Conservation (phyloP, 148 eudicot species). For the Heliosperma pusillum region DNA sequence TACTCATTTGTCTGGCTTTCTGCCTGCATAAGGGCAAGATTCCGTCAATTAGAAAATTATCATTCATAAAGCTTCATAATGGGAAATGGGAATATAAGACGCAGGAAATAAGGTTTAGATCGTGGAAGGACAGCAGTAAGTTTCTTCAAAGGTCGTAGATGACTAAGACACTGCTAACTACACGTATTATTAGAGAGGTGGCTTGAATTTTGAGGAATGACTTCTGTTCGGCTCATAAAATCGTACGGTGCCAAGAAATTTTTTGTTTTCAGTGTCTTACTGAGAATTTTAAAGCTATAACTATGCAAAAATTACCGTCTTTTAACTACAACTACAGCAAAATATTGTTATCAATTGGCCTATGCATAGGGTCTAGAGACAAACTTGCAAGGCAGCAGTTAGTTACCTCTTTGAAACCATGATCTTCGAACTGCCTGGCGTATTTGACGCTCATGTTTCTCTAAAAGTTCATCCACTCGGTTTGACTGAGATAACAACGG, state of each 20-base stretch:
- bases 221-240: not conserved
- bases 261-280: not conserved
- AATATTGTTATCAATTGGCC: not conserved
- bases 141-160: not conserved
- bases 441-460: constrained; percentile 86
- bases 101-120: not conserved
- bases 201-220: not conserved
- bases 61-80: not conserved
- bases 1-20: constrained; percentile 28
- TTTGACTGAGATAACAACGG: constrained; percentile 73
- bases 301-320: not conserved
- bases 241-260: not conserved
- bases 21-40: constrained; percentile 26
- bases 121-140: not conserved
- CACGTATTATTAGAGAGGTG: not conserved
- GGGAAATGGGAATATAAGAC: not conserved
- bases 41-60: not conserved
- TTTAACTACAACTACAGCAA: not conserved
- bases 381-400: not conserved
- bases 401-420: constrained; percentile 81
- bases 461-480: constrained; percentile 77
- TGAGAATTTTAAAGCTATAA: not conserved
- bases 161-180: not conserved
- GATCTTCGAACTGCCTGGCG: constrained; percentile 90
- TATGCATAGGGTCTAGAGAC: not conserved